Base-by-base conservation (phyloP, 805 yeast genomes). In the Starmerella floricola region DNA sequence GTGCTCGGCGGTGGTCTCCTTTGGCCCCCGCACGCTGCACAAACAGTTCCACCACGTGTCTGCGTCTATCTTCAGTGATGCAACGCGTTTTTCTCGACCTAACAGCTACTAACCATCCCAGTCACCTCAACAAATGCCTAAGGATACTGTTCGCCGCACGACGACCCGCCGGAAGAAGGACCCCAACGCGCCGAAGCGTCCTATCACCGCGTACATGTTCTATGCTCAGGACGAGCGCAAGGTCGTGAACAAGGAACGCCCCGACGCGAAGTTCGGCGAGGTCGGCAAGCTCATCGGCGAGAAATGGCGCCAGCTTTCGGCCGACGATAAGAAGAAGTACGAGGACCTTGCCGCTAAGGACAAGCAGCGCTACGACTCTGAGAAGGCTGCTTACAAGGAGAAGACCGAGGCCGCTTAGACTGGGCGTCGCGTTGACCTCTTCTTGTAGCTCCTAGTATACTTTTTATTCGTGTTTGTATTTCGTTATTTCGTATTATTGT, bases 201-300 rank as follows among this genome's bases (percentile, higher is more conserved):
- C 96, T 20, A 71, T 91, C 63, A 85, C 96, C 47, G 95, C 97
- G 38, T 91, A 88, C 78, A 87, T 91, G 97, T 88, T 84, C 76
- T 91, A 87, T 62, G 97, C 98, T 57, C 86, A 85, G 63, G 96
- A 86, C 61, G 82, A 83, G 74, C 87, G 98, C 73, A 96, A 88
- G 67, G 75, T 77, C 51, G 95, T 91, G 55, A 78, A 94, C 65
- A 78, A 88, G 49, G 97, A 87, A 65, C 85, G 88, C 74, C 96
- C 97, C 58, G 95, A 94, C 62, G 82, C 87, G 56, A 68, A 87
- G 33, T 91, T 91, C 60, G 98, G 69, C 44, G 93, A 86, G 69
- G 88, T 91, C 53, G 97, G 97, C 62, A 85, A 80, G 67, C 65
- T 85, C 48, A 76, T 91, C 59, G 98, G 98, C 65, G 95, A 86